Evolutionary conservation across 441 rosid genomes (phyloP).

Genomic region (Eruca vesicaria): DNA sequence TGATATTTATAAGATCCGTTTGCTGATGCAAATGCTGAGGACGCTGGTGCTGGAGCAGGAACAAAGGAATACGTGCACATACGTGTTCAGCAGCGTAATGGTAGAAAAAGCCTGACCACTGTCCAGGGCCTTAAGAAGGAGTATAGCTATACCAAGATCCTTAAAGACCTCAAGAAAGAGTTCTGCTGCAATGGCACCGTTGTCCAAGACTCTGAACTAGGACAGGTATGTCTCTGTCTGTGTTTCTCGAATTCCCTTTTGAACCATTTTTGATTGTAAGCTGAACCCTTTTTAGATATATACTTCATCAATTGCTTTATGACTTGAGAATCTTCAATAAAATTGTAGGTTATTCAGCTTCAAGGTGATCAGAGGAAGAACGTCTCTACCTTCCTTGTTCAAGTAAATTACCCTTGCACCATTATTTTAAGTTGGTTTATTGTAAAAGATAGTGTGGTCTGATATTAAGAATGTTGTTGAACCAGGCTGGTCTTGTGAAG

Average conservation of each 20-base stretch:
- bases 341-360: slow-evolving; percentile 42
- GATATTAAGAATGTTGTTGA: not conserved
- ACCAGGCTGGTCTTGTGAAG: slow-evolving; percentile 48
- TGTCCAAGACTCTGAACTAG: slow-evolving; percentile 42
- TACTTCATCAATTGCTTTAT: not conserved
- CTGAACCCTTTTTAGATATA: not conserved
- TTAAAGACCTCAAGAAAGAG: slow-evolving; percentile 46
- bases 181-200: slow-evolving; percentile 50
- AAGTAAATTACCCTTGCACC: slow-evolving; percentile 20
- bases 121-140: slow-evolving; percentile 43
- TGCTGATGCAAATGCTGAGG: slow-evolving; percentile 46
- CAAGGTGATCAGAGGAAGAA: slow-evolving; percentile 47
- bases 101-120: slow-evolving; percentile 46
- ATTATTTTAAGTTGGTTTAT: not conserved
- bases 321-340: not conserved
- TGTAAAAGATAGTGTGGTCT: not conserved
- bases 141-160: slow-evolving; percentile 42
- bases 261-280: not conserved
- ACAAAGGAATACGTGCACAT: slow-evolving; percentile 45
- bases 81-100: slow-evolving; percentile 46
- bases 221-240: slow-evolving; percentile 35
- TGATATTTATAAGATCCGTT: slow-evolving; percentile 38
- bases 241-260: not conserved
- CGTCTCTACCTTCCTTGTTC: slow-evolving; percentile 44
- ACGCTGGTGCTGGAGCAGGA: slow-evolving; percentile 45